Evolutionary conservation across 352 stramenopile species (phyloP), one percentile per base, ranked within the genome.

Genomic region (Globisporangium emineosum): DNA sequence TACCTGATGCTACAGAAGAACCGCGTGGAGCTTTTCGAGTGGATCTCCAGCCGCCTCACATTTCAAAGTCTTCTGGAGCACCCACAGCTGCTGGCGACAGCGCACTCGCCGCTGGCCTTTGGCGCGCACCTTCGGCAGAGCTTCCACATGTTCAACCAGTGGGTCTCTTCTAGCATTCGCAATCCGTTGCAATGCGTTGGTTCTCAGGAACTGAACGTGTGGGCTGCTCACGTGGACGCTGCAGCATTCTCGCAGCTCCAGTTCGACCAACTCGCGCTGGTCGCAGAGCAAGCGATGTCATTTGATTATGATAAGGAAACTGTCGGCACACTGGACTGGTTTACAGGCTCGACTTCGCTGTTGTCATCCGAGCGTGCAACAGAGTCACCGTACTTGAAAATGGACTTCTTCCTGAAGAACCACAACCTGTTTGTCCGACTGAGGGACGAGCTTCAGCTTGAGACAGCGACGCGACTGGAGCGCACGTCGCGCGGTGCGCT

Each of bases 21-120:
- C 58, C 64, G 73, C 1, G 64, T 33, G 12, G 42, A 76, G 32
- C 29, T 92, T 23, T 92, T 69, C 23, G 66, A 81, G 21, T 90
- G 79, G 81, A 80, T 92, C 37, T 67, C 61, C 3, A 66, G 60
- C 37, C 78, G 75, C 19, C 49, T 92, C 12, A 69, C 69, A 0
- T 89, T 92, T 29, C 83, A 89, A 63, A 88, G 60, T 43, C 64
- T 90, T 30, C 42, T 86, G 21, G 78, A 89, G 13, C 83, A 92
- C 56, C 83, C 81, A 3, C 65, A 82, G 29, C 42, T 71, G 7
- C 54, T 88, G 0, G 62, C 69, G 6, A 62, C 77, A 35, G 67
- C 71, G 3, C 62, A 71, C 3, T 87, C 77, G 0, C 71, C 80
- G 8, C 68, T 90, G 19, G 43, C 66, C 2, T 74, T 67, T 55